Evolutionary conservation across 805 yeast species (phyloP).

Genomic region (Metschnikowia proteae): DNA sequence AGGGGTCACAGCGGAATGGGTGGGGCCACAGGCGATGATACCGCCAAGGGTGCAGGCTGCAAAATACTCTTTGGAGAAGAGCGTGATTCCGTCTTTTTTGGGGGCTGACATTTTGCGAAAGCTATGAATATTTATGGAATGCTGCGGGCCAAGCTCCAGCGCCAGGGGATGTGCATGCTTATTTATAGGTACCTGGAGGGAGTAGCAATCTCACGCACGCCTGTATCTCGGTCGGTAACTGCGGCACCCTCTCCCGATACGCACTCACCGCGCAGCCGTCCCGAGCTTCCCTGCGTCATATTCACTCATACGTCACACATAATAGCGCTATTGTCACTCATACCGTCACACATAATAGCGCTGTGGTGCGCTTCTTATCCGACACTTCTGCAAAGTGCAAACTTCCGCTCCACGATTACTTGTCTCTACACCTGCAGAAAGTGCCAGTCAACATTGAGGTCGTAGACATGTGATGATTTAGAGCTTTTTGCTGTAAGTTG

Average conservation of each 20-base stretch:
- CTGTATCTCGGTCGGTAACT: slow-evolving; percentile 5
- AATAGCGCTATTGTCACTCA: neutral
- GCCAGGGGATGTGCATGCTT: neutral
- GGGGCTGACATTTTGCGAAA: slow-evolving; percentile 8
- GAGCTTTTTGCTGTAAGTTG: too few relatives aligned
- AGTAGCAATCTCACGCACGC: slow-evolving; percentile 7
- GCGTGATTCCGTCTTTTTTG: slow-evolving; percentile 36
- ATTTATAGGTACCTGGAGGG: neutral
- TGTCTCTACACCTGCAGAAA: too few relatives aligned
- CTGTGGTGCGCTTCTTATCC: neutral
- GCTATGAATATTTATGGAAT: neutral
- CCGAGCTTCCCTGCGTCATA: slow-evolving; percentile 1
- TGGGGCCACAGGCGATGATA: slow-evolving; percentile 90
- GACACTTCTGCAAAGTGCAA: too few relatives aligned
- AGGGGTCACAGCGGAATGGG: slow-evolving; percentile 91
- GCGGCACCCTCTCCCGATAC: slow-evolving; percentile 2
- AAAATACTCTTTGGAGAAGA: slow-evolving; percentile 62
- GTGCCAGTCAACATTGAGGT: too few relatives aligned
- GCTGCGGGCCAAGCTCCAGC: neutral
- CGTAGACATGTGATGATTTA: too few relatives aligned
- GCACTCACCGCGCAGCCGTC: neutral
- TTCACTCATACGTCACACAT: neutral
- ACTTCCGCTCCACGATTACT: too few relatives aligned
- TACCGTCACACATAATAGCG: neutral
- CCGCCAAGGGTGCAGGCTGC: slow-evolving; percentile 77